phyloP scores from a whole-genome alignment of 108 stramenopile genomes.

The Cyclotella baltica region DNA sequence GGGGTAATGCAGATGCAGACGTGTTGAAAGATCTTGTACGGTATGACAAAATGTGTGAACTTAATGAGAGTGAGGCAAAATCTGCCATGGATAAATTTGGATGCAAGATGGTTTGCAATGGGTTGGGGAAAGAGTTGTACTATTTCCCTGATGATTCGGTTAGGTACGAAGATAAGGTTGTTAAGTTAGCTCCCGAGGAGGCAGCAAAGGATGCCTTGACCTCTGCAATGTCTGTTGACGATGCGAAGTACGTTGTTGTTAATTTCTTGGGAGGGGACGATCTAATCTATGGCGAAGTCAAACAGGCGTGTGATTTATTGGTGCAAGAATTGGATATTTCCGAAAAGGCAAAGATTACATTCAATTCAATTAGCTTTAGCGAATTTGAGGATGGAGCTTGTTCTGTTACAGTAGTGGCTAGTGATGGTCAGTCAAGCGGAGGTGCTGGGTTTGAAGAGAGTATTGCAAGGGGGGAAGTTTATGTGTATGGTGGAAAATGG shows the following conservation, averaged over 20 bases:
- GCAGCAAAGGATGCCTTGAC: constrained; percentile 70
- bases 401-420: constrained; percentile 64
- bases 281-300: constrained; percentile 72
- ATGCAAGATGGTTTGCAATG: constrained; percentile 58
- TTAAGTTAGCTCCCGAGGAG: constrained; percentile 61
- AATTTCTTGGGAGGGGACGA: constrained; percentile 80
- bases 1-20: constrained; percentile 30
- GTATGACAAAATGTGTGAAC: constrained; percentile 51
- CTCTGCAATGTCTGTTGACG: constrained; percentile 25
- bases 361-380: constrained; percentile 65
- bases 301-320: constrained; percentile 63
- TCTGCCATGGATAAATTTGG: constrained; percentile 48
- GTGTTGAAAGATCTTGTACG: constrained; percentile 47
- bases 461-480: constrained; percentile 68
- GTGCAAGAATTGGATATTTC: constrained; percentile 54
- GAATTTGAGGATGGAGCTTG: constrained; percentile 58
- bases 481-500: constrained; percentile 65
- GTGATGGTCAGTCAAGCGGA: constrained; percentile 21
- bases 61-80: constrained; percentile 48
- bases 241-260: constrained; percentile 21
- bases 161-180: constrained; percentile 41
- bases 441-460: constrained; percentile 56
- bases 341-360: constrained; percentile 58
- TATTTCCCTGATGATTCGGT: constrained; percentile 69
- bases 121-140: constrained; percentile 73